A percentile compares a stretch with the other conserved stretches of the same genome.
phyloP scores from a whole-genome alignment of 345 rosid genomes.

The Cardamine resedifolia region DNA sequence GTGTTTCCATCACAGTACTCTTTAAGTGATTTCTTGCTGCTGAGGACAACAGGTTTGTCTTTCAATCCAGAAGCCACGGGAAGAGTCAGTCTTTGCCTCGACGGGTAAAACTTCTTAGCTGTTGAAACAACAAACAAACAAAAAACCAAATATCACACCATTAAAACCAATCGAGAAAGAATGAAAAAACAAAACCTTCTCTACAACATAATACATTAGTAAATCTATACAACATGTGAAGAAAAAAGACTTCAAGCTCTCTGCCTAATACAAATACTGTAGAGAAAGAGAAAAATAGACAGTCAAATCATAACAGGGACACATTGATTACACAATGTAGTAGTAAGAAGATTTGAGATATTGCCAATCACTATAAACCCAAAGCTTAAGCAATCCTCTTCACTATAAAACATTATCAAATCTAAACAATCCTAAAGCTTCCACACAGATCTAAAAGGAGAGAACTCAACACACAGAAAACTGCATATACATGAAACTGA shows the following conservation, averaged over 20 bases:
- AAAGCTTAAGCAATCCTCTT: neutral
- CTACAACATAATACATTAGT: neutral
- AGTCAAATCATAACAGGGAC: conserved; percentile 1
- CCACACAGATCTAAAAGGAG: conserved; percentile 19
- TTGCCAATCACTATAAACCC: neutral
- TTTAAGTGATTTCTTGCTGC: conserved; percentile 65
- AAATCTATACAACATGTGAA: conserved; percentile 1
- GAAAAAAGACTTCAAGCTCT: neutral
- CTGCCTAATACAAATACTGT: neutral
- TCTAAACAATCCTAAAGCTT: conserved; percentile 17
- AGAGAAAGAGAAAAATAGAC: neutral
- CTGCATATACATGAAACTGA: neutral
- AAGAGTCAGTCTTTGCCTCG: conserved; percentile 93
- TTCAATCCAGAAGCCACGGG: conserved; percentile 74
- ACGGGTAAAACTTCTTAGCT: conserved; percentile 91
- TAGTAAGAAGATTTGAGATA: conserved; percentile 11
- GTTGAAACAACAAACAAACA: conserved; percentile 37
- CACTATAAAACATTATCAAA: conserved; percentile 1
- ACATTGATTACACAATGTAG: neutral
- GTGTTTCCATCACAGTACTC: conserved; percentile 70
- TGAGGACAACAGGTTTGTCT: conserved; percentile 68
- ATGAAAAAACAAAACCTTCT: neutral
- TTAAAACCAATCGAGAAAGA: conserved; percentile 6
- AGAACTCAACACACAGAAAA: neutral
- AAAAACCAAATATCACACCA: conserved; percentile 11